These are phyloP conservation scores for Mycena sp. DNA, from an alignment of 1,284 basidiomycete genomes.

Conservation along the genomic window DNA sequence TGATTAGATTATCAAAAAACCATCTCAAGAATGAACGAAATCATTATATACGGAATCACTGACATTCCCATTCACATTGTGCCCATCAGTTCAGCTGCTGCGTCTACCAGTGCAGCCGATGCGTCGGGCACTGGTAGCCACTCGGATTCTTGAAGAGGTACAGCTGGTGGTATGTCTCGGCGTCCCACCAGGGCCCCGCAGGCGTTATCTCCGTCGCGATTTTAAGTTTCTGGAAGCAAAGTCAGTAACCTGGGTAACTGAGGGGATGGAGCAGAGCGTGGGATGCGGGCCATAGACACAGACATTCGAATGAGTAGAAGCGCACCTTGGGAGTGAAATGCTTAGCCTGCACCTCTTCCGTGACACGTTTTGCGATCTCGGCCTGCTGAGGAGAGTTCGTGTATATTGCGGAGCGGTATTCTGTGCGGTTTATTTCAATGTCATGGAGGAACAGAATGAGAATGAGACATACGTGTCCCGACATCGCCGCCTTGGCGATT, in stretches of 20 bases:
- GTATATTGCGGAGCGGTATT: conserved; percentile 96
- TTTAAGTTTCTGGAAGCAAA: conserved; percentile 42
- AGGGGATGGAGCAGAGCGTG: no score
- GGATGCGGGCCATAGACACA: no score
- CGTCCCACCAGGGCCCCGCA: conserved; percentile 82
- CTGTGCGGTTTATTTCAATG: conserved; percentile 47
- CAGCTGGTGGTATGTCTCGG: conserved; percentile 88
- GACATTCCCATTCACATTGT: neutral
- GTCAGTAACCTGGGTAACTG: neutral
- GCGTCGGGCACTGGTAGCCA: conserved; percentile 60
- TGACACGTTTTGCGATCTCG: conserved; percentile 80
- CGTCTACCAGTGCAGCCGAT: conserved; percentile 55
- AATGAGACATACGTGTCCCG: conserved; percentile 74
- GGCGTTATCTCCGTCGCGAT: conserved; percentile 82
- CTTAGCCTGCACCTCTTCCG: conserved; percentile 85
- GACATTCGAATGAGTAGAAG: neutral
- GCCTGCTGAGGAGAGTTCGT: conserved; percentile 81
- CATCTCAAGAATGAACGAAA: no score
- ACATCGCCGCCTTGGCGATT: conserved; percentile 85
- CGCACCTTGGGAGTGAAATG: conserved; percentile 78
- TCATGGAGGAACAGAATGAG: neutral
- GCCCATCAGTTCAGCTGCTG: neutral
- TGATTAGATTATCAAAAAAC: no score
- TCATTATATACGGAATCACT: no score
- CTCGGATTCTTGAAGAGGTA: conserved; percentile 75